Conservation (phyloP, 495 filamentous ascomycete genomes). For the Neurospora discreta region DNA sequence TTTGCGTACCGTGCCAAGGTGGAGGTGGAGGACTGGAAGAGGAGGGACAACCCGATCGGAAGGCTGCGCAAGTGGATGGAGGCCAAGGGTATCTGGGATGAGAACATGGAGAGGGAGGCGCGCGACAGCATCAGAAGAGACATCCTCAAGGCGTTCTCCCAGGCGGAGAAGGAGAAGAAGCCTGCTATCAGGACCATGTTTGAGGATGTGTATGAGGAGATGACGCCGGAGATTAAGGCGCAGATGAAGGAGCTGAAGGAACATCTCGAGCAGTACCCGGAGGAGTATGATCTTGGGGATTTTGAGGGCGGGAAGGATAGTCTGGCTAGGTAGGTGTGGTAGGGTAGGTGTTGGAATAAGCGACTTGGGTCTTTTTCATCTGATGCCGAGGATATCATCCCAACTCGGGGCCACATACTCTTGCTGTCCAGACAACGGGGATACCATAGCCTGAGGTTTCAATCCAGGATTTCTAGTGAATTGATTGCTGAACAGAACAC, state of each 20-base stretch:
- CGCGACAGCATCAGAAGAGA: constrained; percentile 56
- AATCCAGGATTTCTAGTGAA: neutral
- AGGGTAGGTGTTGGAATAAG: neutral
- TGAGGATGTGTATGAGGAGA: constrained; percentile 73
- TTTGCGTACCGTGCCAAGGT: constrained; percentile 91
- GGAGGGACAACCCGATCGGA: constrained; percentile 88
- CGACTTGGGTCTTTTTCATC: neutral
- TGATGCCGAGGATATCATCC: neutral
- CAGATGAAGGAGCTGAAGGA: constrained; percentile 73
- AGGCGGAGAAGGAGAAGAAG: constrained; percentile 85
- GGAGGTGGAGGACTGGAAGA: constrained; percentile 97
- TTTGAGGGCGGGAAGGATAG: constrained; percentile 70
- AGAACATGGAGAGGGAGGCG: constrained; percentile 66
- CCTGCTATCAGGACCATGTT: constrained; percentile 69
- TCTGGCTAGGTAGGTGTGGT: constrained; percentile 17
- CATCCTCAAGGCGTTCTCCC: constrained; percentile 71
- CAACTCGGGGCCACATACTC: neutral
- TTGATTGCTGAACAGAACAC: neutral
- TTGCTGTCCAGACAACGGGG: neutral
- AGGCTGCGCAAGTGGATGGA: constrained; percentile 89
- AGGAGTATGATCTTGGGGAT: constrained; percentile 77
- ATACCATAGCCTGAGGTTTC: neutral
- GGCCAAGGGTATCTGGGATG: constrained; percentile 67
- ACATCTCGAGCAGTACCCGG: constrained; percentile 75
- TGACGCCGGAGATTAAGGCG: constrained; percentile 67